Conservation (phyloP, 495 filamentous ascomycete species). For the Cudoniella acicularis region DNA sequence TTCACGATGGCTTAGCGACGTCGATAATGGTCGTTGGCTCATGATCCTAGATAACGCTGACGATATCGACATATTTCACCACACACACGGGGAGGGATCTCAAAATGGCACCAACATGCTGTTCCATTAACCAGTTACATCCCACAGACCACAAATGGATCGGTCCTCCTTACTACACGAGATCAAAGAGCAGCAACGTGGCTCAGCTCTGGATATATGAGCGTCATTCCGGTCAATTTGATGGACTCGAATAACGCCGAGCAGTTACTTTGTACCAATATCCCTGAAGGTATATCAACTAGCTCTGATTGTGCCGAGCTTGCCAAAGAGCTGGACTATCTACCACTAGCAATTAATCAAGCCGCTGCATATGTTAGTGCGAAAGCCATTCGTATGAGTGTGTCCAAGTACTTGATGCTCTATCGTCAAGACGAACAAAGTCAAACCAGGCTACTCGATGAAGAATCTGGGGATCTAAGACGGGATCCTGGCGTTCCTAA, state of each 20-base stretch:
- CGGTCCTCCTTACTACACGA: slow-evolving; percentile 35
- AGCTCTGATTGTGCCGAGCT: slow-evolving; percentile 5
- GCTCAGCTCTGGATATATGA: slow-evolving; percentile 10
- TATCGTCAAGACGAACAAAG: slow-evolving; percentile 31
- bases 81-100: background rate
- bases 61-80: slow-evolving; percentile 29
- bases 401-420: slow-evolving; percentile 32
- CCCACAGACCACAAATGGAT: slow-evolving; percentile 37
- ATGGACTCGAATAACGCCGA: slow-evolving; percentile 14
- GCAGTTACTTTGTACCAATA: slow-evolving; percentile 28
- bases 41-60: slow-evolving; percentile 45
- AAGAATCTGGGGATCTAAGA: slow-evolving; percentile 37
- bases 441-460: slow-evolving; percentile 32
- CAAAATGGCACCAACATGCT: slow-evolving; percentile 2
- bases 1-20: slow-evolving; percentile 34
- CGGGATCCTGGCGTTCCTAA: slow-evolving; percentile 34
- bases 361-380: slow-evolving; percentile 22
- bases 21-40: slow-evolving; percentile 38
- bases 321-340: slow-evolving; percentile 8
- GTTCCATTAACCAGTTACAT: slow-evolving; percentile 25
- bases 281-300: slow-evolving; percentile 32
- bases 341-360: slow-evolving; percentile 25
- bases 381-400: slow-evolving; percentile 14
- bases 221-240: slow-evolving; percentile 5
- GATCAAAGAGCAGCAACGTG: slow-evolving; percentile 25